Percentiles rank a stretch among this genome's conserved stretches.
Evolutionary conservation across 768 basidiomycete genomes (phyloP).

Genomic region (Stropharia rugosoannulata): DNA sequence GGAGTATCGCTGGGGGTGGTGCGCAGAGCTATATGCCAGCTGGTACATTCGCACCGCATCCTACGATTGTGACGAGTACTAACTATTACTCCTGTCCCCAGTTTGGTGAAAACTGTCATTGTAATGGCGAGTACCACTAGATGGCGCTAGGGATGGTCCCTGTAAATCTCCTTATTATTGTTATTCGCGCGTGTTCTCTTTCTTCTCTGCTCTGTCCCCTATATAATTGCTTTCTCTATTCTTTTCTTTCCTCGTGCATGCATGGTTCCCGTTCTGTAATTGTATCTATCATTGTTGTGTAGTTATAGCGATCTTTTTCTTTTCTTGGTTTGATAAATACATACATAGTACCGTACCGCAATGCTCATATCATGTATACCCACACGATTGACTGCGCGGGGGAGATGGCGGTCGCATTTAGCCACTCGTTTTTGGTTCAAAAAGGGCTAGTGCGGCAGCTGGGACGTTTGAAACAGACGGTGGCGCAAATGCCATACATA

Average conservation of each 20-base stretch:
- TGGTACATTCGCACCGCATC: slow-evolving; percentile 19
- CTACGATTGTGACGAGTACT: slow-evolving; percentile 29
- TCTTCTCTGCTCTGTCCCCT: neutral
- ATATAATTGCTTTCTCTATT: no score
- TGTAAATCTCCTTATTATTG: slow-evolving; percentile 4
- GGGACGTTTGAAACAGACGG: slow-evolving; percentile 6
- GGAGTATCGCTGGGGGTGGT: slow-evolving; percentile 7
- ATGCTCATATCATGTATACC: neutral
- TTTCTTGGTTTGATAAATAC: slow-evolving; percentile 5
- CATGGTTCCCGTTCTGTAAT: neutral
- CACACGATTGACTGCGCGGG: neutral
- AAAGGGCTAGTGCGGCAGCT: neutral
- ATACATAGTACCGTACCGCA: neutral
- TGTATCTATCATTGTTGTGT: slow-evolving; percentile 3
- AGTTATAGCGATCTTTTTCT: neutral
- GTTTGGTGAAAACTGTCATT: slow-evolving; percentile 39
- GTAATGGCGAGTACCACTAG: slow-evolving; percentile 34
- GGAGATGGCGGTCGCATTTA: neutral
- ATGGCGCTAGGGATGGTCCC: slow-evolving; percentile 9
- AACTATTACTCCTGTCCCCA: slow-evolving; percentile 41
- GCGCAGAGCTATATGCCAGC: slow-evolving; percentile 18
- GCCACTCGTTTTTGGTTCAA: neutral
- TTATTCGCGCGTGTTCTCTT: neutral
- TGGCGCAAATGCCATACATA: slow-evolving; percentile 5
- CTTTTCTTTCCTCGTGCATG: neutral